Conservation (phyloP, 495 filamentous ascomycete genomes). For the Cercophora scortea region DNA sequence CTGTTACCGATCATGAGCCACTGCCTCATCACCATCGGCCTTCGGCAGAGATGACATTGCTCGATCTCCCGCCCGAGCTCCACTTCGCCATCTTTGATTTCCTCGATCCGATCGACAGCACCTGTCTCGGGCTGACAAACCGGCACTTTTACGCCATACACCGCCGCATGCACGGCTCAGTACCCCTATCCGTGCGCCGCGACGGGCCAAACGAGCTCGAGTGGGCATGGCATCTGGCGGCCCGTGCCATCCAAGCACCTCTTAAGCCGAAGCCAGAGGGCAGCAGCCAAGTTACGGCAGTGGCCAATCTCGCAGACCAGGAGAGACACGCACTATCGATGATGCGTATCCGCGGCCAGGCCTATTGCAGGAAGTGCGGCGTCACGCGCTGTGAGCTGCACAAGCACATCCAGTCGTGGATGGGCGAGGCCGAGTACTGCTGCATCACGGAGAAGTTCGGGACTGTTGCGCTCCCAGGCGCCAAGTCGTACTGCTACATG, state of each 20-base stretch:
- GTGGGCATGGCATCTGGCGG: constrained; percentile 45
- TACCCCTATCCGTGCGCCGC: constrained; percentile 40
- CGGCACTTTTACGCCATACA: constrained; percentile 44
- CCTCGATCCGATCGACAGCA: constrained; percentile 48
- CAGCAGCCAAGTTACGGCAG: constrained; percentile 7
- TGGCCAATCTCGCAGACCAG: constrained; percentile 7
- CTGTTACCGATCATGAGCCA: constrained; percentile 40
- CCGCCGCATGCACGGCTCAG: constrained; percentile 38
- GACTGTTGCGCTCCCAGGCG: constrained; percentile 23
- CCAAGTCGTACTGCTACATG: constrained; percentile 37
- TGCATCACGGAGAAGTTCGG: constrained; percentile 43
- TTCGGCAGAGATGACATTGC: constrained; percentile 25
- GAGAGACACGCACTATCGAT: constrained; percentile 28
- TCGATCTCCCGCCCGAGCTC: constrained; percentile 49
- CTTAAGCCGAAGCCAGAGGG: neutral
- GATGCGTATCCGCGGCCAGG: constrained; percentile 36
- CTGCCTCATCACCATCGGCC: constrained; percentile 32
- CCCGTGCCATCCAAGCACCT: constrained; percentile 19
- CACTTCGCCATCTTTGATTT: constrained; percentile 47
- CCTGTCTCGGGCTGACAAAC: constrained; percentile 46
- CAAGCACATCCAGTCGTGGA: constrained; percentile 46
- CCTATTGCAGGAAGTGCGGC: constrained; percentile 44
- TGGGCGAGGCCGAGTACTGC: constrained; percentile 44
- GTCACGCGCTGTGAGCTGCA: constrained; percentile 45
- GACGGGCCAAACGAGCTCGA: constrained; percentile 48